These are phyloP conservation scores for Amanita molliuscula DNA, from an alignment of 768 basidiomycete genomes.

Conservation along the genomic window DNA sequence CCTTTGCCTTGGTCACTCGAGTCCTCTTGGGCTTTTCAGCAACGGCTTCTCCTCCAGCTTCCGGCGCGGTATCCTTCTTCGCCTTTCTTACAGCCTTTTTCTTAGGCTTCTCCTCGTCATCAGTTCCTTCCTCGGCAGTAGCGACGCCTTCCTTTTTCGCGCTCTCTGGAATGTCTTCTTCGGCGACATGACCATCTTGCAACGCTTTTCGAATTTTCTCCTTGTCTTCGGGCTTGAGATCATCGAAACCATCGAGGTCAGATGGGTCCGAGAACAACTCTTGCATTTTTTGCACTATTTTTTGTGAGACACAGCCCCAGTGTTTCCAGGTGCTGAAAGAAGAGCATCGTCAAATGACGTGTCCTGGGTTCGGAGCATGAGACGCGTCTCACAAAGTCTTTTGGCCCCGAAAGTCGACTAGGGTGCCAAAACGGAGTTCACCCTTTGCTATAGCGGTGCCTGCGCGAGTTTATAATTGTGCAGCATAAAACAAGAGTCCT, in stretches of 20 bases:
- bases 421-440: conserved; percentile 56
- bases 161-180: conserved; percentile 72
- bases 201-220: conserved; percentile 62
- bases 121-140: conserved; percentile 30
- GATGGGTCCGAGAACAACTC: conserved; percentile 40
- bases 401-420: conserved; percentile 67
- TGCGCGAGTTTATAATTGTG: conserved; percentile 15
- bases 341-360: background rate
- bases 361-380: background rate
- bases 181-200: conserved; percentile 68
- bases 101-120: conserved; percentile 39
- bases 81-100: conserved; percentile 35
- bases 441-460: conserved; percentile 71
- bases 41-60: conserved; percentile 19
- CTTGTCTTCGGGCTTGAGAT: conserved; percentile 59
- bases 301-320: conserved; percentile 77
- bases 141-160: conserved; percentile 50
- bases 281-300: conserved; percentile 66
- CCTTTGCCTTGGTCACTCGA: conserved; percentile 8
- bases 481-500: background rate
- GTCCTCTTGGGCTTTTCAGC: conserved; percentile 21
- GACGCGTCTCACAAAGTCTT: conserved; percentile 46
- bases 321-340: conserved; percentile 67
- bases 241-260: conserved; percentile 83
- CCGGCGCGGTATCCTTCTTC: conserved; percentile 15